Base-by-base conservation (phyloP, 2,329 filamentous ascomycete species). In the Cadophora gregata region DNA sequence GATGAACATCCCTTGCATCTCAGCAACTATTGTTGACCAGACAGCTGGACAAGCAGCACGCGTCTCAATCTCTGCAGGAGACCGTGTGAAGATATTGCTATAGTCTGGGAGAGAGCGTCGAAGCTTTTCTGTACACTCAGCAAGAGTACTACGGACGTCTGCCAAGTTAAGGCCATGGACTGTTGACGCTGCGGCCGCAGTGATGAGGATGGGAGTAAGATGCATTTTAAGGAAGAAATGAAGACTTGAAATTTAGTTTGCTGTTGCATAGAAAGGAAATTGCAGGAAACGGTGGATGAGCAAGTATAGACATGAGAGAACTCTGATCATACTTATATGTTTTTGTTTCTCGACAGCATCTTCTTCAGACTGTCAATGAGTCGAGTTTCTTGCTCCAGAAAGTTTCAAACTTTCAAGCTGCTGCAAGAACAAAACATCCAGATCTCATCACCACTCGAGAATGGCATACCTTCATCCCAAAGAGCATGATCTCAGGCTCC, bases 1-100 rank as follows among this genome's bases (percentile, higher is more conserved):
- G 14, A 63, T 14, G 58, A 69, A 71, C 60, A 67, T 25, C 4
- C 19, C 55, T 24, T n/a, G 27, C 31, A 58, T 25, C 55, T 58
- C 55, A 36, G 55, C 10, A 14, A 58, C 21, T 38, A 58, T 58
- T 5, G 55, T 25, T 16, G 55, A 42, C 55, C 55, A 58, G 6
- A 58, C 33, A 42, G 55, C 33, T 27, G 55, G n/a, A 24, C 55
- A 58, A 7, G 27, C 21, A 42, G 3, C 33, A 24, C 55, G 55
- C 25, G 31, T 42, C 31, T 38, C 55, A 5, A 58, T 14, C 21
- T 58, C 55, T 36, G 33, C 31, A 25, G 55, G n/a, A 6, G 55
- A 58, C 4, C 55, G 55, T 42, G 21, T 38, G 31, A 42, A 16
- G 55, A 58, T 14, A 38, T 25, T 42, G 31, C 33, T 5, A 24